Evolutionary conservation across 495 filamentous ascomycete genomes (phyloP), one percentile per base, ranked within the genome.

Genomic region (Hyaloscypha hepaticicola): DNA sequence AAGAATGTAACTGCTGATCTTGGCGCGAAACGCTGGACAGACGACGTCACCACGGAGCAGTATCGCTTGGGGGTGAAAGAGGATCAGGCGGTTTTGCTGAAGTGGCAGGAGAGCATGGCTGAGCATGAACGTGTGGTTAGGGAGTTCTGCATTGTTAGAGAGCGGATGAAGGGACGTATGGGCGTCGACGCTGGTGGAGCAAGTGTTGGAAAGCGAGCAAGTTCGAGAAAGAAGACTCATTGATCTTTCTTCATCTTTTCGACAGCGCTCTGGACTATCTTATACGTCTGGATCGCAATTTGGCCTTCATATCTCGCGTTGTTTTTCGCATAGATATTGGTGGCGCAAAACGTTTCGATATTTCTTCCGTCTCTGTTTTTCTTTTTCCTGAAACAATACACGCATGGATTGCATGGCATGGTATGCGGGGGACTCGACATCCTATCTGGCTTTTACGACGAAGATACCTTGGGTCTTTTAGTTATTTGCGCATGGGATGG

Each of bases 61-160:
- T 95, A 95, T 67, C 56, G 87, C 65, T 71, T 75, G 29, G 81
- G 80, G 8, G 70, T 92, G 27, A 81, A 87, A 69, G 82, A 92
- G 73, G 90, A 94, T 71, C 78, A 79, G 52, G 73, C 70, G 31
- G 83, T 91, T 1, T 75, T 85, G 29, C 78, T 82, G 67, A 80
- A 85, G 64, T 96, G 90, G 91, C 75, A 80, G 41, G 74, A 84
- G 8, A 84, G 84, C 0, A 82, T 80, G 29, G 89, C 88, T 58
- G 77, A 80, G 69, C 91, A 96, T 72, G 78, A 81, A 62, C 74
- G 81, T 26, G 82, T 80, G 49, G 78, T 94, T 48, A 70, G 80
- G 64, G 82, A 85, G 63, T 87, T 89, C 66, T 82, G 80, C 45
- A 74, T 79, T 64, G 72, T 87, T 69, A 79, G 81, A 33, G 82